Base-by-base conservation (phyloP, 306 rosid species). In the Morella rubra region DNA sequence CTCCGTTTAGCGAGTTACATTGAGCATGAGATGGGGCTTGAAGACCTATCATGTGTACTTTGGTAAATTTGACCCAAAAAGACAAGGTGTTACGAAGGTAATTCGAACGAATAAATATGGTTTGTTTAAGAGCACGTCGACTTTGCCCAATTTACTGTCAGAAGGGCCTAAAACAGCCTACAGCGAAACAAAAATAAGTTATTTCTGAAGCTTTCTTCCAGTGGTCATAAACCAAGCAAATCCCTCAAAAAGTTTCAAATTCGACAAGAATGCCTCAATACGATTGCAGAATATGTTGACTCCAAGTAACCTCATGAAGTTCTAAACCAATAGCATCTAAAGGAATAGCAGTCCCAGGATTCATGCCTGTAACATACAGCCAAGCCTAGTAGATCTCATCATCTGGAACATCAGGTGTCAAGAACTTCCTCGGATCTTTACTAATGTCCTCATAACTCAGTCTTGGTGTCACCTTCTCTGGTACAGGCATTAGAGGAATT, bases 401-500 rank as follows among this genome's bases (percentile, higher is more conserved):
- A 41, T 95, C 96, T 7, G 98, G 96, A 77, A 95, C 85, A 2
- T 89, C 90, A 7, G 97, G 97, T 19, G 69, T 89, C 77, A 92
- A 87, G 85, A 89, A 88, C 61, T 88, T 85, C 80, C 11, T 81
- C 11, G 93, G 91, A 74, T 93, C 91, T 77, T 87, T 89, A 55
- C 84, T 85, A 14, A 88, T 84, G 64, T 90, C 96, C 76, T 76
- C 81, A 15, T 74, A 87, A 81, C 78, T 84, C 24, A 87, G 69
- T 24, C 87, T 78, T 9, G 85, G 40, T 73, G 87, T 87, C 79
- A 90, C 92, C 74, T 72, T 87, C 45, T 95, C 98, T 13, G 97
- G 99, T 46, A 92, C 92, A 22, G 97, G 97, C 75, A 50, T 13
- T 22, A 92, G 90, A 79, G 97, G 97, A 76, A 95, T 85, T 77